Evolutionary conservation across 805 yeast genomes (phyloP), one percentile per base, ranked within the genome.

Genomic region (Teunomyces cretensis): DNA sequence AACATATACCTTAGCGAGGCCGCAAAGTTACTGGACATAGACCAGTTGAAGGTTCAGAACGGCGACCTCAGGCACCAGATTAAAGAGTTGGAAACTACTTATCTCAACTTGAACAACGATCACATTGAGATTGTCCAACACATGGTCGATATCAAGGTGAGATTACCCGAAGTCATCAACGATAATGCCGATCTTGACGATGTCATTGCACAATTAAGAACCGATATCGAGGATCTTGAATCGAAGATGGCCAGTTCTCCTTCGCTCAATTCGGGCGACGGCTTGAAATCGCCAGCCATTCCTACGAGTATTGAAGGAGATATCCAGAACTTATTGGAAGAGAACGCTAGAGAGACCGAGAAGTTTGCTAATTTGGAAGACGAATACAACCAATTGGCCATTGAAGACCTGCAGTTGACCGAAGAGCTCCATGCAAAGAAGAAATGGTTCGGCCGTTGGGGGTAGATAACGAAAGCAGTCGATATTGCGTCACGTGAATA

Each of bases 91-190:
- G 96, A 89, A 62, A 73, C 81, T 13, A 78, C 84, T 16, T 83
- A 83, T 57, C 79, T 84, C 2, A 69, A 80, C 1, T 68, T 92
- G 47, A 89, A 88, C 59, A 74, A 80, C 48, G 97, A 91, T 57
- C 97, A 94, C 63, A 80, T 90, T 24, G 86, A 80, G 44, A 80
- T 90, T 31, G 96, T 96, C 3, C 92, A 91, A 65, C 88, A 83
- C 52, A 80, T 94, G 83, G 89, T 92, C 28, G 81, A 80, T 51
- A 84, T 87, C 32, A 83, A 94, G 57, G 79, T 91, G 33, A 78
- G 74, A 43, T 72, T 86, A 19, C 96, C 95, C 2, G 84, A 85
- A 28, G 62, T 92, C 19, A 72, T 77, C 41, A 92, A 88, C 54
- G 96, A 88, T 32, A 87, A 88, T 49, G 75, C 70, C 19, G 87